Evolutionary conservation across 345 rosid genomes (phyloP).

Genomic region (Nephelium lappaceum): DNA sequence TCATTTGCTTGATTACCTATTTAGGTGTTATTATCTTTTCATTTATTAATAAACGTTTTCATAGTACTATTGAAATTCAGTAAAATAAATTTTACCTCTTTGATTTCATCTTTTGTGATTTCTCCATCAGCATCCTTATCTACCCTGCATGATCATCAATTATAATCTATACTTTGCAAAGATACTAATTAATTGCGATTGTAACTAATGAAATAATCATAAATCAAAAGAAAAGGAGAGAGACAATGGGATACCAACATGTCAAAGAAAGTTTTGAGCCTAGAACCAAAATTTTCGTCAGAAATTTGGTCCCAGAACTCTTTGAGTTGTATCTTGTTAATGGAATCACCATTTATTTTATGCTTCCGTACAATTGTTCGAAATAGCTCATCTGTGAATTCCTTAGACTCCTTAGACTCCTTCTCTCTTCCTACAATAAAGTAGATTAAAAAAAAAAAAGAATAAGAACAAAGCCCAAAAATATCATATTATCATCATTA

Average conservation of each 20-base stretch:
- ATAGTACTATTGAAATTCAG: too few relatives aligned
- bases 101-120: constrained; percentile 82
- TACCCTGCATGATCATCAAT: constrained; percentile 45
- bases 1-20: background rate
- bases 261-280: constrained; percentile 89
- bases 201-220: background rate
- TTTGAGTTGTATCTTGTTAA: constrained; percentile 65
- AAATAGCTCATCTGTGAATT: constrained; percentile 76
- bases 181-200: background rate
- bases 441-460: background rate
- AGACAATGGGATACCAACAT: constrained; percentile 40
- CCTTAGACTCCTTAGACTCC: constrained; percentile 62
- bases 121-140: constrained; percentile 86
- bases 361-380: constrained; percentile 69
- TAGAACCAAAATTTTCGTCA: constrained; percentile 85
- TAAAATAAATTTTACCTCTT: constrained; percentile 44
- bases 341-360: constrained; percentile 58
- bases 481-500: too few relatives aligned
- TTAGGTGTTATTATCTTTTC: background rate
- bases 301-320: constrained; percentile 78
- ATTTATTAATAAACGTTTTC: too few relatives aligned
- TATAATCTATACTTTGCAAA: background rate
- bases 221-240: background rate
- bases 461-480: too few relatives aligned
- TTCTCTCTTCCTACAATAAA: constrained; percentile 36